Evolutionary conservation across 148 eudicot genomes (phyloP), one percentile per base, ranked within the genome.

Genomic region (Rhododendron ovatum): DNA sequence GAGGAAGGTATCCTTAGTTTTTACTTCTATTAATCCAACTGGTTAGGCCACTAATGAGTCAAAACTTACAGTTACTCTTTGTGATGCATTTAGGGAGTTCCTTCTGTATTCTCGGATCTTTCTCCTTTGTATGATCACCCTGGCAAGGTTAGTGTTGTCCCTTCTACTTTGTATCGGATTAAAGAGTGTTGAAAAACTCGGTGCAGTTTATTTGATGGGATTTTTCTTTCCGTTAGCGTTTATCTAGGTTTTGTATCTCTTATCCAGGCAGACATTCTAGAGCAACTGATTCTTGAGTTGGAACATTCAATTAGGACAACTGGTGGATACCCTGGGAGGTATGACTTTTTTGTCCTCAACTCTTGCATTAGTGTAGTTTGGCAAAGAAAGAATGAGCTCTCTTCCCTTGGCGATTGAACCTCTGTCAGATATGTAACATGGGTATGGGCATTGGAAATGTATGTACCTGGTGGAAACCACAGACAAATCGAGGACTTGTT

Each of bases 31-130:
- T 85, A 84, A 79, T 79, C 79, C 17, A 2, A 20, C 57, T 37
- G n/a, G 45, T 81, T 87, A 67, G 53, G 69, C 55, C 22, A 9
- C 14, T 76, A 41, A 80, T 80, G 22, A 30, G 47, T 61, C 85
- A 33, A 50, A 76, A 37, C 86, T 82, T 59, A 50, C 82, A 81
- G 79, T 88, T 81, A 83, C 48, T 11, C n/a, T 89, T 76, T 86
- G 17, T 88, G 86, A 53, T 89, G 69, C 80, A 77, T 90, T 80
- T 90, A 98, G 99, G 99, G 99, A 61, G 95, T 98, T 85, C 99
- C 99, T 59, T 98, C 99, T 65, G 90, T 98, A 73, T 98, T 98
- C 87, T 95, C 99, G 28, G 99, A 98, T 91, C 94, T 98, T 63
- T 98, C 98, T 92, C 98, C 98, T 47, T 87, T 95, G 87, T 98